phyloP scores from a whole-genome alignment of 2,329 filamentous ascomycete genomes.

The Cercospora janseana region DNA sequence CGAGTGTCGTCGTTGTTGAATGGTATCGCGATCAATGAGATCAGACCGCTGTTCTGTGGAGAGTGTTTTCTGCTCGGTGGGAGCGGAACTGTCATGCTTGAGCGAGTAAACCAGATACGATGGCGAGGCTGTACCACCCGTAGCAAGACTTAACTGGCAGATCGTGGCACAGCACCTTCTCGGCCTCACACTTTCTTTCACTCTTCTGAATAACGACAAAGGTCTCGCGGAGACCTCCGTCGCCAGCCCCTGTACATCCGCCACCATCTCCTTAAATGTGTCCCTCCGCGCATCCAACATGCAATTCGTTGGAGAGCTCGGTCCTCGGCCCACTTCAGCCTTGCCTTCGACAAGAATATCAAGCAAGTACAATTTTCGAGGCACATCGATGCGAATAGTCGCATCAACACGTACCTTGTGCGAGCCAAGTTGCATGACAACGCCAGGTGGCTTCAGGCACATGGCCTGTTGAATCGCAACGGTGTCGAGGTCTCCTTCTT shows the following conservation, averaged over 20 bases:
- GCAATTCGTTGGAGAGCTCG: background rate
- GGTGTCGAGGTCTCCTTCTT: slow-evolving; percentile 5
- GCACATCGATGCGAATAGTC: slow-evolving; percentile 4
- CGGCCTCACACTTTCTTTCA: background rate
- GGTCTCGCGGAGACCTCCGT: background rate
- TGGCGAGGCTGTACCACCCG: too few relatives aligned
- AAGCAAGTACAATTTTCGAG: slow-evolving; percentile 4
- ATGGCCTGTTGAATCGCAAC: slow-evolving; percentile 4
- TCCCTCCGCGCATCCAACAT: background rate
- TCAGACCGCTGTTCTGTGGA: too few relatives aligned
- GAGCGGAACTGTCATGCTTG: too few relatives aligned
- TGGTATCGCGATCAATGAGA: too few relatives aligned
- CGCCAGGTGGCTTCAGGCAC: slow-evolving; percentile 5
- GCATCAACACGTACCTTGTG: slow-evolving; percentile 6
- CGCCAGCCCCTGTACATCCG: slow-evolving; percentile 1
- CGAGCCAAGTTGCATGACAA: slow-evolving; percentile 4
- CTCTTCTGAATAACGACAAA: slow-evolving; percentile 1
- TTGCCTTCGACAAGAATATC: background rate
- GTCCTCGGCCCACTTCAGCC: background rate
- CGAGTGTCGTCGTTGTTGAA: too few relatives aligned
- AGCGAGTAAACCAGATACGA: too few relatives aligned
- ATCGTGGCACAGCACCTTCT: too few relatives aligned
- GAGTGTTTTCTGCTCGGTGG: too few relatives aligned
- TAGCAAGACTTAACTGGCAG: too few relatives aligned
- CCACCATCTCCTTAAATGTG: slow-evolving; percentile 1